Evolutionary conservation across 2,329 filamentous ascomycete species (phyloP), one percentile per base, ranked within the genome.

Genomic region (Dichotomopilus funicola): DNA sequence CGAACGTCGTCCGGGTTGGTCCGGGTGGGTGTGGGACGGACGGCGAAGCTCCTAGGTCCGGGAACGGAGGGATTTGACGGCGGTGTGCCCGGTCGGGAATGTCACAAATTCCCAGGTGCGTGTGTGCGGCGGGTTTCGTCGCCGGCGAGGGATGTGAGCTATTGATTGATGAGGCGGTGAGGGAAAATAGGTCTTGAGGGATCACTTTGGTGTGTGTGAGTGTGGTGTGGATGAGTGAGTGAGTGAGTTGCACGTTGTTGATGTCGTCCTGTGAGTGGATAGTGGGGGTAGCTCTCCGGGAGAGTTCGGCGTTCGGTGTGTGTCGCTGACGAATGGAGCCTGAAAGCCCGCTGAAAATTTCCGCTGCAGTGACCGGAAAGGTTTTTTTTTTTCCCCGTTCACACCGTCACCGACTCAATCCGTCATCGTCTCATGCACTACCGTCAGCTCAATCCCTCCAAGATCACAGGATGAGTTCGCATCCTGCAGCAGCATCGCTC

Each of bases 241-340:
- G 57, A 57, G 43, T 34, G 53, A 7, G 44, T 53, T 44, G 35
- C 52, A 52, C 47, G 43, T 56, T 59, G 51, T 6, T 43, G 52
- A 54, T 38, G 51, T 60, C 45, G 55, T 54, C 31, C 33, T 53
- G 36, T 55, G 56, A 55, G 51, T 59, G 59, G 59, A 56, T 27
- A 27, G 19, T 27, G 19, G 19, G 19, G 19, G 19, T 27, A 27
- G 19, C 19, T 27, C 19, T 27, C 19, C 19, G 19, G 19, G 19
- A 27, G 19, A 27, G 19, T 27, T 27, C 19, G 19, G 19, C 19
- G 19, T 27, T 27, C 19, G 19, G 19, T 27, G 19, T 27, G 19
- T 27, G 19, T 27, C 19, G 19, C 19, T 27, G 19, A 27, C 19
- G 19, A 27, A 27, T 27, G 19, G 19, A 27, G 19, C 19, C 19